Evolutionary conservation across 1,284 basidiomycete genomes (phyloP).

Genomic region (Sutorius eximius): DNA sequence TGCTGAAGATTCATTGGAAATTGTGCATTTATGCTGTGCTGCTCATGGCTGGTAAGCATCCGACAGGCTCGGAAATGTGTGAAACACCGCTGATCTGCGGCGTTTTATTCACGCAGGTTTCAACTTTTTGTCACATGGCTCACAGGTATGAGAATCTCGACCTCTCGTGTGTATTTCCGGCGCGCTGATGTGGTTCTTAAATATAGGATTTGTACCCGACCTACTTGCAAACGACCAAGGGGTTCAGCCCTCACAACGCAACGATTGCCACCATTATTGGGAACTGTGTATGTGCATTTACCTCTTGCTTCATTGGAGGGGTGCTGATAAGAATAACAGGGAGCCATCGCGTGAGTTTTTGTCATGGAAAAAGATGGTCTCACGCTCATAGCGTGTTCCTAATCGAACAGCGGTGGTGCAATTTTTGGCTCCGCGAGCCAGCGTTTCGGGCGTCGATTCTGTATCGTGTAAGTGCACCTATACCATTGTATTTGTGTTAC

Average conservation of each 20-base stretch:
- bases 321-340: constrained; percentile 43
- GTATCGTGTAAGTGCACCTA: constrained; percentile 60
- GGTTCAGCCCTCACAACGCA: constrained; percentile 57
- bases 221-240: constrained; percentile 67
- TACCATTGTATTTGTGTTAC: background rate
- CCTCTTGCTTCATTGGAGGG: background rate
- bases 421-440: constrained; percentile 82
- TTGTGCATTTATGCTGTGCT: constrained; percentile 83
- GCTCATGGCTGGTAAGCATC: constrained; percentile 68
- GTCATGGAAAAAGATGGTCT: background rate
- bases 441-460: constrained; percentile 84
- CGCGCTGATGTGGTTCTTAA: background rate
- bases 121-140: constrained; percentile 92
- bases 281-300: constrained; percentile 61
- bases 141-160: constrained; percentile 47
- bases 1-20: constrained; percentile 86
- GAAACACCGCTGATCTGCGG: constrained; percentile 1
- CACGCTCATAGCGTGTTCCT: constrained; percentile 5
- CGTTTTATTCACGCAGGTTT: constrained; percentile 52
- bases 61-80: background rate
- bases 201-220: constrained; percentile 74
- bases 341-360: constrained; percentile 62
- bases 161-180: background rate
- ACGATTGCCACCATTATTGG: constrained; percentile 91
- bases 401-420: constrained; percentile 60